Base-by-base conservation (phyloP, 257 asterid genomes). In the Lavandula angustifolia region DNA sequence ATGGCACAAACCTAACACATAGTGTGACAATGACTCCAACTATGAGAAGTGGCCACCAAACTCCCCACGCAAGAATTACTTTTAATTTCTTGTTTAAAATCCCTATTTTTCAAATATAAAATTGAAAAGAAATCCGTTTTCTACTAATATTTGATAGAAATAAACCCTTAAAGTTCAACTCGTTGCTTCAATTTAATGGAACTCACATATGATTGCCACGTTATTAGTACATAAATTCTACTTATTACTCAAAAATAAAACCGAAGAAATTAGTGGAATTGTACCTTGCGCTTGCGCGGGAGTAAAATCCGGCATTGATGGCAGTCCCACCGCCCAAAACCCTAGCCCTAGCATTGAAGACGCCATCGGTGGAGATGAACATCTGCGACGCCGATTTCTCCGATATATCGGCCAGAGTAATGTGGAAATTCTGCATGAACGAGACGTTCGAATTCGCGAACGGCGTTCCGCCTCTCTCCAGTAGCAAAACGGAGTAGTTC, bases 391-490 rank as follows among this genome's bases (percentile, higher is more conserved):
- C 94, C 18, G 99, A 92, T 7, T 79, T 58, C n/a, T 82, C 43
- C 42, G 99, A 92, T 5, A 77, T 67, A 64, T 92, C 97, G 17
- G 99, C 99, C 60, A 92, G 70, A 4, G 89, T 5, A 6, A 92
- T 73, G 44, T 92, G 99, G 71, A 92, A 92, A 54, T 92, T 92
- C 57, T 76, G 73, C 97, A 92, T 64, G 69, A 87, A 80, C 6
- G 97, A 81, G n/a, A 92, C 96, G 32, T 92, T 92, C 6, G 74
- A 64, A 60, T 92, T 92, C 29, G 80, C 88, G 38, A 92, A 92
- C 3, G 99, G 99, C 33, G 84, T 87, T 27, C 99, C 99, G 0
- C 99, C 99, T 70, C 99, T 80, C 53, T 92, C 99, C 60, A 92
- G 78, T 48, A 92, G 32, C 75, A 92, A 65, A 10, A 92, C 99